Conservation (phyloP, 192 early-diverging fungal genomes). For the Podila verticillata region DNA sequence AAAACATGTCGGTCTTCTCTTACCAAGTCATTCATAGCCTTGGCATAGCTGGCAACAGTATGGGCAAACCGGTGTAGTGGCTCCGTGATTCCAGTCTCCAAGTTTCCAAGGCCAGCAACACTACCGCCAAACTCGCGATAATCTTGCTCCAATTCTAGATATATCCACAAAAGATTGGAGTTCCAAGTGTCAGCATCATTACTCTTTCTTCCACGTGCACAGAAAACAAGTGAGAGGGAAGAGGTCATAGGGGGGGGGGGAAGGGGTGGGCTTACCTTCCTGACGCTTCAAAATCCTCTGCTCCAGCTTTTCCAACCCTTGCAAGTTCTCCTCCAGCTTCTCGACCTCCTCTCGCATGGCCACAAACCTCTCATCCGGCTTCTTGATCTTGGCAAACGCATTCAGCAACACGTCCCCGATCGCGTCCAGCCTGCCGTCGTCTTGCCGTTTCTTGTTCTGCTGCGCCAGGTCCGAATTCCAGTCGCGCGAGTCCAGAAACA, state of each 20-base stretch:
- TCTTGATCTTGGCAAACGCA: constrained; percentile 90
- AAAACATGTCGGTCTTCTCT: neutral
- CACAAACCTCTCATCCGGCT: constrained; percentile 87
- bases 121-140: constrained; percentile 83
- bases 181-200: neutral
- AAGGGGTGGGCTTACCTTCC: neutral
- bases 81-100: constrained; percentile 88
- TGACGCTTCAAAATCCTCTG: constrained; percentile 79
- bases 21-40: constrained; percentile 77
- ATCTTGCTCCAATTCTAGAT: constrained; percentile 75
- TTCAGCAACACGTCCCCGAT: constrained; percentile 88
- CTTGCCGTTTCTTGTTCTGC: constrained; percentile 55
- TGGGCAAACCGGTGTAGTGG: constrained; percentile 81
- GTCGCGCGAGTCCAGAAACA: constrained; percentile 89
- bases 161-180: constrained; percentile 3
- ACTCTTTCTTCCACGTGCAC: neutral
- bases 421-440: constrained; percentile 77
- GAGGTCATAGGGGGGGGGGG: too few relatives aligned
- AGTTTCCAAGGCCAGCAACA: constrained; percentile 76
- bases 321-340: constrained; percentile 89
- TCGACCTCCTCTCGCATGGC: constrained; percentile 83
- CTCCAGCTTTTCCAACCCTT: constrained; percentile 87
- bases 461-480: constrained; percentile 60
- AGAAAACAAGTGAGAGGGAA: too few relatives aligned
- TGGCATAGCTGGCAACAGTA: constrained; percentile 73